A percentile compares a stretch with the other conserved stretches of the same genome.
phyloP scores from a whole-genome alignment of 805 yeast species.

The Myxozyma monticola region DNA sequence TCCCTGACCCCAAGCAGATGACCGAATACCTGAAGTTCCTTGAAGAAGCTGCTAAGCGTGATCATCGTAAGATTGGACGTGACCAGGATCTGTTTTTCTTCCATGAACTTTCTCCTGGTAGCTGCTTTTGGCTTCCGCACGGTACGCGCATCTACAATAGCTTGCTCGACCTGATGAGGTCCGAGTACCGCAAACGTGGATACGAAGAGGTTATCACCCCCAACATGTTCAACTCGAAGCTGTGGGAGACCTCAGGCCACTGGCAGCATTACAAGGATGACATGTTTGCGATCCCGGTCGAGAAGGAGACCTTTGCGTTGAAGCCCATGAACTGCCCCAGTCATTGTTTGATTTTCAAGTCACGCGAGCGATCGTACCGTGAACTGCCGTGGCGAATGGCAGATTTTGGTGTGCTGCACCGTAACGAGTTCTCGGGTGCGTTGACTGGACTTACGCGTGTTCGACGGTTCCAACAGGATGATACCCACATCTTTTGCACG shows the following conservation, averaged over 20 bases:
- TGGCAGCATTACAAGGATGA: constrained; percentile 98
- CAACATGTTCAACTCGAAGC: constrained; percentile 94
- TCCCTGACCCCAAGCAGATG: constrained; percentile 97
- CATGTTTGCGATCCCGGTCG: constrained; percentile 96
- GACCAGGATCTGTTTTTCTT: constrained; percentile 95
- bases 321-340: constrained; percentile 80
- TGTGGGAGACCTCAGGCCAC: constrained; percentile 99
- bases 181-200: constrained; percentile 88
- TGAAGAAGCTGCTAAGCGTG: constrained; percentile 92
- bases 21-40: constrained; percentile 91
- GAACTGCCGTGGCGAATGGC: constrained; percentile 84
- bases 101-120: constrained; percentile 97
- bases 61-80: constrained; percentile 90
- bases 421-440: constrained; percentile 95
- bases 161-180: constrained; percentile 73
- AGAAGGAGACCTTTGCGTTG: constrained; percentile 90
- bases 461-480: constrained; percentile 95
- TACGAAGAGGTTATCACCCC: constrained; percentile 99
- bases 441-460: constrained; percentile 90
- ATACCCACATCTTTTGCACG: constrained; percentile 93
- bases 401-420: constrained; percentile 88
- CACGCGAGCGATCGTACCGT: constrained; percentile 74
- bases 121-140: constrained; percentile 98
- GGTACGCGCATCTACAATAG: constrained; percentile 97
- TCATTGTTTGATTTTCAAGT: constrained; percentile 79